Evolutionary conservation across 345 rosid species (phyloP), one percentile per base, ranked within the genome.

Genomic region (Cardamine chenopodiifolia): DNA sequence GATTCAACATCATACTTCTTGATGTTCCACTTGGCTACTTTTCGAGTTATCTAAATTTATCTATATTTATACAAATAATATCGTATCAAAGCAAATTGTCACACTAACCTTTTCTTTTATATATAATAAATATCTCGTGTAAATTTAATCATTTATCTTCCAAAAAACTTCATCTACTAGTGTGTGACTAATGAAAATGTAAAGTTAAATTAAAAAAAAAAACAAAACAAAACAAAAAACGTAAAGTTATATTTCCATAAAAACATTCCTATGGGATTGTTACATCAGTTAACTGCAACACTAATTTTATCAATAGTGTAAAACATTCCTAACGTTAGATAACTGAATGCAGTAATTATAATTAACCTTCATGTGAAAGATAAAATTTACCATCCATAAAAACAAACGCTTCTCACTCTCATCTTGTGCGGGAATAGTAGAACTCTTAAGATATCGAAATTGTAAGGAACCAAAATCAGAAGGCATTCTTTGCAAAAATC

Each of bases 1-100:
- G 77, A 73, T 64, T 73, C 71, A 73, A 55, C 78, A 57, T 74
- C 50, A 65, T 65, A 66, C 18, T 66, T 74, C 39, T 65, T 7
- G 28, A 64, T 66, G 50, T 57, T 56, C 66, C 78, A 72, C 76
- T 53, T 53, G 31, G 62, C 55, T 63, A 72, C 70, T 72, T 72
- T 63, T 19, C 56, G 34, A 40, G 22, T 72, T 40, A 72, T 63
- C 55, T 72, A 53, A 62, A 50, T 39, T 35, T 31, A 57, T 74
- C 66, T 14, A 74, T 49, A 47, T 45, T 23, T 55, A 73, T 19
- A 32, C 48, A 55, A 50, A 72, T 35, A 20, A 50, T 47, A 34
- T 60, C 25, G 25, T 18, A 61, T 50, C 29, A 50, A 29, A 58
- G 23, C 35, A 18, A 32, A 29, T 6, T 45, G 8, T 57, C 55